Conservation (phyloP, 306 rosid genomes). For the Mimosa pudica region DNA sequence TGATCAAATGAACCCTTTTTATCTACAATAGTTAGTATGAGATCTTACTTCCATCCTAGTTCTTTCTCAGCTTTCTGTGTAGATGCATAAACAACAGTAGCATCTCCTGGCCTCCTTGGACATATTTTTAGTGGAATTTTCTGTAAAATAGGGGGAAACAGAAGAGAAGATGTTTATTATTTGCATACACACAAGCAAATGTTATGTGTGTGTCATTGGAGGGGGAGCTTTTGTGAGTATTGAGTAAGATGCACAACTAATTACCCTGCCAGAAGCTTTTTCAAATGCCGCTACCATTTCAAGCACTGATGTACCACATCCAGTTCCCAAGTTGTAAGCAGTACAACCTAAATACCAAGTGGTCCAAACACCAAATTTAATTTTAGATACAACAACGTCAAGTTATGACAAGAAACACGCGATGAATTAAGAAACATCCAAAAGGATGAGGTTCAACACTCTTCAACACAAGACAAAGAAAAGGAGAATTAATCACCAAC, state of each 20-base stretch:
- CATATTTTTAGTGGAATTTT: conserved; percentile 66
- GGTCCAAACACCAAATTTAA: conserved; percentile 12
- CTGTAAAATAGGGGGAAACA: conserved; percentile 33
- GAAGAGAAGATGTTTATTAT: neutral
- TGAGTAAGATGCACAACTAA: neutral
- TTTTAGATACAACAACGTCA: neutral
- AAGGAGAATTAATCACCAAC: conserved; percentile 46
- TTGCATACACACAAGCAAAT: neutral
- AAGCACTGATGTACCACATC: conserved; percentile 76
- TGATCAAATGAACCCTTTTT: neutral
- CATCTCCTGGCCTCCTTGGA: conserved; percentile 83
- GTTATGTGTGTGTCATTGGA: neutral
- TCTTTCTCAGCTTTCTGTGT: conserved; percentile 75
- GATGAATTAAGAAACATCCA: neutral
- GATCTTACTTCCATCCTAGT: conserved; percentile 81
- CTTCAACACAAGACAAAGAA: neutral
- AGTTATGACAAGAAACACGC: neutral
- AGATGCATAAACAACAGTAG: conserved; percentile 78
- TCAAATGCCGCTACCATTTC: conserved; percentile 81
- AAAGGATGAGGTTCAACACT: conserved; percentile 3
- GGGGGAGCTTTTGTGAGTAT: neutral
- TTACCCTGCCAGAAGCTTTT: conserved; percentile 77
- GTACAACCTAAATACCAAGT: conserved; percentile 56
- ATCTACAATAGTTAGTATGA: neutral
- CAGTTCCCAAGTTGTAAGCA: conserved; percentile 84